These are phyloP conservation scores for Quercus engelmannii DNA, from an alignment of 306 rosid species.

Conservation along the genomic window DNA sequence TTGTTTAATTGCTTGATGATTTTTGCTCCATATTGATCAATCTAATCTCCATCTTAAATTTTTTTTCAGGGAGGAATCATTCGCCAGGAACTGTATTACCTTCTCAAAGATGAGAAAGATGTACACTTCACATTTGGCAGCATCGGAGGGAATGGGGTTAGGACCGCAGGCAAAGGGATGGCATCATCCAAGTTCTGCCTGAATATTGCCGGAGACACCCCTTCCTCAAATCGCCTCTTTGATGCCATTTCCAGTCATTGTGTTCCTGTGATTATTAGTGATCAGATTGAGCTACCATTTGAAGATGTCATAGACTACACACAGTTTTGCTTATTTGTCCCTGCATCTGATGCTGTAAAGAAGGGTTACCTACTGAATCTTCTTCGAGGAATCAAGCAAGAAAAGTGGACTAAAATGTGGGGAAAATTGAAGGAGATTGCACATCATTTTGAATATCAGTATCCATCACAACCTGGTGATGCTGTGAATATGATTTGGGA, in stretches of 20 bases:
- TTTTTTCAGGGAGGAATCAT: constrained; percentile 72
- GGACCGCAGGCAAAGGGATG: constrained; percentile 77
- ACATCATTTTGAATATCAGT: constrained; percentile 66
- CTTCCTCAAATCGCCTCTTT: constrained; percentile 84
- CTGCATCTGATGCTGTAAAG: constrained; percentile 50
- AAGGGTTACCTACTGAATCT: constrained; percentile 66
- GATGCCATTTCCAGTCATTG: constrained; percentile 92
- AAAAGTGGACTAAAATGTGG: constrained; percentile 83
- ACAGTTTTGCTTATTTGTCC: constrained; percentile 62
- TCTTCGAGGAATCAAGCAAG: constrained; percentile 53
- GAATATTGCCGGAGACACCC: constrained; percentile 88
- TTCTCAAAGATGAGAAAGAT: constrained; percentile 82
- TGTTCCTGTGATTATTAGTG: constrained; percentile 86
- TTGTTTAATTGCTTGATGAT: not conserved
- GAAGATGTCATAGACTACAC: constrained; percentile 89
- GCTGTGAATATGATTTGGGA: constrained; percentile 88
- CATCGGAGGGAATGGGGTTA: constrained; percentile 58
- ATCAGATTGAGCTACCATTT: constrained; percentile 81
- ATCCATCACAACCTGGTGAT: constrained; percentile 67
- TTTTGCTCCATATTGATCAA: not conserved
- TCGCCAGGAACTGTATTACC: constrained; percentile 85
- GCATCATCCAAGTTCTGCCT: constrained; percentile 80
- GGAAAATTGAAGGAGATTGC: constrained; percentile 60
- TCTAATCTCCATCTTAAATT: constrained; percentile 15
- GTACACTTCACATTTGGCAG: constrained; percentile 76